Evolutionary conservation across 306 rosid genomes (phyloP).

Genomic region (Ochetophila trinervis): DNA sequence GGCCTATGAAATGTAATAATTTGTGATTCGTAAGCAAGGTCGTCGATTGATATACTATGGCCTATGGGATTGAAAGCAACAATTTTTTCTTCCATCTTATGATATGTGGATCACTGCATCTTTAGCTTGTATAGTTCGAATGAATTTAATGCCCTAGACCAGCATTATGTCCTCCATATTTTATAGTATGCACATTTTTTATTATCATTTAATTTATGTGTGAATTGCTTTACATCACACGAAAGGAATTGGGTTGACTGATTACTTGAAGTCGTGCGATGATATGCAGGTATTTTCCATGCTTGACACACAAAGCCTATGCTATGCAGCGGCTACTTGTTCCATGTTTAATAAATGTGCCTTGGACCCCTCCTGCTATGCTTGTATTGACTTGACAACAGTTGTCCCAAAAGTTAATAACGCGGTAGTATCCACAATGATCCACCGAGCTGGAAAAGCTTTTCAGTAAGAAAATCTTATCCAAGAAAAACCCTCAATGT

Average conservation of each 20-base stretch:
- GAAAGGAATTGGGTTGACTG: constrained; percentile 15
- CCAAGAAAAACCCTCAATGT: background rate
- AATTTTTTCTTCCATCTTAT: background rate
- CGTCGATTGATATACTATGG: no score
- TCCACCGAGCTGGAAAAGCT: constrained; percentile 88
- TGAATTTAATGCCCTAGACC: background rate
- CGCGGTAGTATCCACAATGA: constrained; percentile 92
- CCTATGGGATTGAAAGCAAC: background rate
- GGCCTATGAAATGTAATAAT: no score
- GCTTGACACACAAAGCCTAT: constrained; percentile 90
- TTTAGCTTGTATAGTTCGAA: background rate
- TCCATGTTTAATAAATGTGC: constrained; percentile 88
- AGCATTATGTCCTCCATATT: background rate
- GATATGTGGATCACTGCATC: constrained; percentile 5
- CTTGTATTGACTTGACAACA: constrained; percentile 77
- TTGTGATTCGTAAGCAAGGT: no score
- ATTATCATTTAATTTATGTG: background rate
- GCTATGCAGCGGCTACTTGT: constrained; percentile 85
- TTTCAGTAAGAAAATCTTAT: constrained; percentile 50
- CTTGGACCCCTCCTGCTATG: constrained; percentile 83
- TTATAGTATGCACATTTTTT: background rate
- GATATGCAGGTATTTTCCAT: constrained; percentile 74
- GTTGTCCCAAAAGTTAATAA: constrained; percentile 87
- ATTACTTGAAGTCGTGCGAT: constrained; percentile 21
- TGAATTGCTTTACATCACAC: background rate